phyloP scores from a whole-genome alignment of 768 basidiomycete genomes.

The Hygrocybe coccinea region DNA sequence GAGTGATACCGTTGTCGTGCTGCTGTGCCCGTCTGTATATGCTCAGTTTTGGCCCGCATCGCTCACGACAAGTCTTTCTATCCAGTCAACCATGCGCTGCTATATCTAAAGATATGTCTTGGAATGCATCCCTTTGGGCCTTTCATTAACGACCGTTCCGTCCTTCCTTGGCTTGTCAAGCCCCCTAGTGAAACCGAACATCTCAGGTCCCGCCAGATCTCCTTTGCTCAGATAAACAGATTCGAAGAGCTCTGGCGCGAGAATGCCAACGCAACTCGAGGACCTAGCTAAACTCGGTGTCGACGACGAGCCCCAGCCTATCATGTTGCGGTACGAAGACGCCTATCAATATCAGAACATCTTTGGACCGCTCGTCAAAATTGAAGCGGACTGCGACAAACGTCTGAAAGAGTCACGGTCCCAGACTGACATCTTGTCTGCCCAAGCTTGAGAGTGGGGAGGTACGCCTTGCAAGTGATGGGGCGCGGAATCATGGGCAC shows the following conservation, averaged over 20 bases:
- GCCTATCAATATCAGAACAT: conserved; percentile 99
- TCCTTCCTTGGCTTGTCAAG: conserved; percentile 99
- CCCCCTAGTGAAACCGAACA: conserved; percentile 96
- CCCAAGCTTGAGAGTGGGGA: conserved; percentile 98
- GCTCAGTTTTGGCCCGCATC: conserved; percentile 28
- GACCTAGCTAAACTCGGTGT: conserved; percentile 97
- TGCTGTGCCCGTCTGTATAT: conserved; percentile 75
- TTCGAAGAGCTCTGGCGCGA: conserved; percentile 98
- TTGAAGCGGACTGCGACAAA: conserved; percentile 99
- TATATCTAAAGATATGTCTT: conserved; percentile 95
- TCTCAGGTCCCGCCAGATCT: conserved; percentile 92
- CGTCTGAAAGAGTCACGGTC: conserved; percentile 97
- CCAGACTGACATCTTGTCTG: conserved; percentile 85
- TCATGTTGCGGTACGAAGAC: conserved; percentile 89
- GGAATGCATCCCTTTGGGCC: conserved; percentile 99
- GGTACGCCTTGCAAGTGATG: conserved; percentile 92
- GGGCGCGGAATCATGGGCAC: too few species aligned
- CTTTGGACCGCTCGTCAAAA: conserved; percentile 97
- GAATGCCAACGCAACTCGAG: conserved; percentile 91
- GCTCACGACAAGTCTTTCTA: conserved; percentile 1
- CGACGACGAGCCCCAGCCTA: conserved; percentile 94
- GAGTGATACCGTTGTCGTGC: conserved; percentile 96
- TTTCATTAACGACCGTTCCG: conserved; percentile 95
- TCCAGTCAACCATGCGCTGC: conserved; percentile 94
- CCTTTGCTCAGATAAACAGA: conserved; percentile 94